Conservation (phyloP, 805 yeast genomes). For the Nakazawaea peltata region DNA sequence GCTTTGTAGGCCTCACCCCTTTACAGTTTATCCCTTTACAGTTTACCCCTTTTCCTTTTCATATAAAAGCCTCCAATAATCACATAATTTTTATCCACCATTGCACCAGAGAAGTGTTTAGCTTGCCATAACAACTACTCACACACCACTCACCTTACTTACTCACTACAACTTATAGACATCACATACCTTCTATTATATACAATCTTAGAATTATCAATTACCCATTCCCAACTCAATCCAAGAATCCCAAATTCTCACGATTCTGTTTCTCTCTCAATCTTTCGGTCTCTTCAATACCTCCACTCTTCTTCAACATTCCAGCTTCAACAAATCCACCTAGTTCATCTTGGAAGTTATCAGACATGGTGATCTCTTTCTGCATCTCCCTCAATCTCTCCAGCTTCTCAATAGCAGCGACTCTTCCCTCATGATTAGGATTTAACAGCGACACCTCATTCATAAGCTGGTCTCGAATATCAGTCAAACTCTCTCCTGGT, state of each 20-base stretch:
- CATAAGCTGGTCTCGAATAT: slow-evolving; percentile 68
- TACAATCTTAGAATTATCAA: too few species aligned
- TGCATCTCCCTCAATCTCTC: slow-evolving; percentile 74
- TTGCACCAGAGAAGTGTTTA: too few species aligned
- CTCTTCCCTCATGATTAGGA: slow-evolving; percentile 79
- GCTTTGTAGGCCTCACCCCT: too few species aligned
- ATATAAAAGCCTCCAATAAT: too few species aligned
- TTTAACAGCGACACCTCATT: slow-evolving; percentile 68
- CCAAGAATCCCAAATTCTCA: slow-evolving; percentile 41
- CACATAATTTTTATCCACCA: too few species aligned
- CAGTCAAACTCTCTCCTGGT: slow-evolving; percentile 55
- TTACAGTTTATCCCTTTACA: too few species aligned
- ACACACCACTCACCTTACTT: too few species aligned
- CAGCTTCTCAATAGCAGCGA: slow-evolving; percentile 85
- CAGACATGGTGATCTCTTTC: slow-evolving; percentile 42
- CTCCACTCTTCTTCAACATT: slow-evolving; percentile 76
- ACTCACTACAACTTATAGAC: too few species aligned
- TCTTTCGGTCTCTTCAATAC: slow-evolving; percentile 80
- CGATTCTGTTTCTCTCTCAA: slow-evolving; percentile 59
- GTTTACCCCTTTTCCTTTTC: too few species aligned
- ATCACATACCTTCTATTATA: too few species aligned
- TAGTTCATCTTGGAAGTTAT: slow-evolving; percentile 77
- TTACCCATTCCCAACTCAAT: too few species aligned
- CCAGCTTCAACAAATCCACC: slow-evolving; percentile 77
- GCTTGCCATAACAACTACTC: too few species aligned